Evolutionary conservation across 164 flowering plant species (phyloP), one percentile per base, ranked within the genome.

Genomic region (Piper longum): DNA sequence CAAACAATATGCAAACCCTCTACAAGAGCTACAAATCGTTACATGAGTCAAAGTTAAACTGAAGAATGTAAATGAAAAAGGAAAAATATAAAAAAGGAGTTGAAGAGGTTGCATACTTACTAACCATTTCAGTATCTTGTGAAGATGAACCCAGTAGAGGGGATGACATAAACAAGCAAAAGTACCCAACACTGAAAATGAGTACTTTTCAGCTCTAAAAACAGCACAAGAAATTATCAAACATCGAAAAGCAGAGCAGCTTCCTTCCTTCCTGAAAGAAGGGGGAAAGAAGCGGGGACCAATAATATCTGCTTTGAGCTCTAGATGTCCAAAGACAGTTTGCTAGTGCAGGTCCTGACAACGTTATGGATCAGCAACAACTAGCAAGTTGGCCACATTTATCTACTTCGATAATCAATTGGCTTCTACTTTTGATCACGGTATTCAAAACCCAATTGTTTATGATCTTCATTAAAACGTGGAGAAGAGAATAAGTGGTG

Each of bases 401-500:
- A 14, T 52, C 41, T 16, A 12, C 57, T 58, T 43, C 43, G 17
- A 41, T 26, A 54, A 26, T 16, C 7, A 7, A 17, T 42, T 62
- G 43, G 14, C 41, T 60, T 59, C n/a, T 41, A 26, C 36, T 4
- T 58, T 62, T 57, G 12, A 43, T 18, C 56, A 51, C n/a, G 19
- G 36, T 54, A 52, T 60, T 57, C 42, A 26, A 56, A 43, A 43
- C 0, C 52, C 6, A 48, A 9, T 48, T 48, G 14, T 48, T 9
- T 48, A 48, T 8, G 48, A 48, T 11, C 41, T 36, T 14, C 8
- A 5, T 14, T 18, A 14, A 55, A 16, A 5, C 4, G 7, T 16
- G 39, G 26, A 40, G 26, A 43, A 54, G 66, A 65, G 73, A 79
- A 79, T 61, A 78, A 78, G 85, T 83, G 88, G 82, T 72, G 67